phyloP scores from a whole-genome alignment of 2,329 filamentous ascomycete species.

The Aspergillus aculeatinus region DNA sequence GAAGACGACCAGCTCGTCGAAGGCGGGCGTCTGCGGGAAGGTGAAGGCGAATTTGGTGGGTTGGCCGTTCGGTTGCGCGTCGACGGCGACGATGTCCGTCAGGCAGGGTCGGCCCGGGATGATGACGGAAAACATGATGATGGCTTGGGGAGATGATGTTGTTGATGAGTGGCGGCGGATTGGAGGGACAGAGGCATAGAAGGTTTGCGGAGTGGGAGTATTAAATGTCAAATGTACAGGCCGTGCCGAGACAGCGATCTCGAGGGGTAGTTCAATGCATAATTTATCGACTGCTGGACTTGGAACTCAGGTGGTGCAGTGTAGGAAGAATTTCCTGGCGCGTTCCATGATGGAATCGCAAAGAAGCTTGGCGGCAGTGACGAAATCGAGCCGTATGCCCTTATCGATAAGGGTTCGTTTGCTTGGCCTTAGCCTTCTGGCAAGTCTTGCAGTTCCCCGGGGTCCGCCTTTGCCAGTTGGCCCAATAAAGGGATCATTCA shows the following conservation, averaged over 20 bases:
- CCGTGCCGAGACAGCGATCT: background rate
- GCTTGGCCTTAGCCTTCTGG: no score
- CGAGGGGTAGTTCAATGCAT: background rate
- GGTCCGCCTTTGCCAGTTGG: no score
- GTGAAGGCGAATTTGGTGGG: conserved; percentile 65
- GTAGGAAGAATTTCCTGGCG: conserved; percentile 19
- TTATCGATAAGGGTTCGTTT: conserved; percentile 31
- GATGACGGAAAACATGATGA: conserved; percentile 64
- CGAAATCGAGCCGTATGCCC: conserved; percentile 25
- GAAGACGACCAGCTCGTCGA: conserved; percentile 82
- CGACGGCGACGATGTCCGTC: conserved; percentile 53
- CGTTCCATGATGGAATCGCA: conserved; percentile 25
- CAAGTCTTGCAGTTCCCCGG: background rate
- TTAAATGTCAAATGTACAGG: background rate
- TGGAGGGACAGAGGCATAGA: background rate
- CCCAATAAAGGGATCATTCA: no score
- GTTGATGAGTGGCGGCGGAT: background rate
- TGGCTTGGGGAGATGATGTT: background rate
- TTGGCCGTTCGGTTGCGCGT: conserved; percentile 54
- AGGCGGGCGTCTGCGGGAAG: conserved; percentile 61
- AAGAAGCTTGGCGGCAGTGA: conserved; percentile 26
- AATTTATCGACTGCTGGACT: background rate
- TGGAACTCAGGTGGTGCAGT: conserved; percentile 3
- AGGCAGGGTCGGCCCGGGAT: conserved; percentile 61
- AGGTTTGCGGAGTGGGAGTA: no score